Evolutionary conservation across 352 stramenopile genomes (phyloP).

Genomic region (Phytopythium oedochilum): DNA sequence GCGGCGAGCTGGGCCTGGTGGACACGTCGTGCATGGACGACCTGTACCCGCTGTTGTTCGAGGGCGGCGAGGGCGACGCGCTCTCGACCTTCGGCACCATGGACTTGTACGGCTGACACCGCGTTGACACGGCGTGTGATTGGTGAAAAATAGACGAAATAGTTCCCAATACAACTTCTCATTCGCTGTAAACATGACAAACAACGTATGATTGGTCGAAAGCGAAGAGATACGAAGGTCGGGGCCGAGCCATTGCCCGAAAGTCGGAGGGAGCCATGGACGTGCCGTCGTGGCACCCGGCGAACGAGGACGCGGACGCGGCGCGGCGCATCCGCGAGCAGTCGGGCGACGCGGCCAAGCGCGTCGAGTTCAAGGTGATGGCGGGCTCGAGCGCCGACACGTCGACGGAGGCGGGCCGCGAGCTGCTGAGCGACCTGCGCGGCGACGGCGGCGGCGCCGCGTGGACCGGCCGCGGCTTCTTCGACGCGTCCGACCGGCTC

Average conservation of each 20-base stretch:
- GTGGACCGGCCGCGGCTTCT: slow-evolving; percentile 48
- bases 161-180: slow-evolving; percentile 5
- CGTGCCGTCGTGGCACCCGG: slow-evolving; percentile 68
- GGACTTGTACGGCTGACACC: slow-evolving; percentile 8
- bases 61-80: not conserved
- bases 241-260: no score
- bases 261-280: slow-evolving; percentile 63
- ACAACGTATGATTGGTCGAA: not conserved
- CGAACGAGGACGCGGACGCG: slow-evolving; percentile 46
- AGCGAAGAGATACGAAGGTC: slow-evolving; percentile 1
- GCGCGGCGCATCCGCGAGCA: slow-evolving; percentile 22
- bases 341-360: slow-evolving; percentile 14
- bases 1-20: slow-evolving; percentile 46
- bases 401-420: slow-evolving; percentile 57
- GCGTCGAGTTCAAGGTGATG: slow-evolving; percentile 72
- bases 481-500: slow-evolving; percentile 69
- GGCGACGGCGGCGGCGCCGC: slow-evolving; percentile 24
- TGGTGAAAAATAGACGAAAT: slow-evolving; percentile 2
- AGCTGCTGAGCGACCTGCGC: slow-evolving; percentile 45
- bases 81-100: slow-evolving; percentile 3
- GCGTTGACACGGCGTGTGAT: not conserved
- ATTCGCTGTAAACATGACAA: not conserved
- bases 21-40: slow-evolving; percentile 69
- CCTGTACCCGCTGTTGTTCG: slow-evolving; percentile 43
- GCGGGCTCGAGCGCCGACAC: slow-evolving; percentile 45